Percentiles rank a stretch among this genome's conserved stretches.
phyloP scores from a whole-genome alignment of 176 grass and related monocot genomes.

The Oryza longistaminata region DNA sequence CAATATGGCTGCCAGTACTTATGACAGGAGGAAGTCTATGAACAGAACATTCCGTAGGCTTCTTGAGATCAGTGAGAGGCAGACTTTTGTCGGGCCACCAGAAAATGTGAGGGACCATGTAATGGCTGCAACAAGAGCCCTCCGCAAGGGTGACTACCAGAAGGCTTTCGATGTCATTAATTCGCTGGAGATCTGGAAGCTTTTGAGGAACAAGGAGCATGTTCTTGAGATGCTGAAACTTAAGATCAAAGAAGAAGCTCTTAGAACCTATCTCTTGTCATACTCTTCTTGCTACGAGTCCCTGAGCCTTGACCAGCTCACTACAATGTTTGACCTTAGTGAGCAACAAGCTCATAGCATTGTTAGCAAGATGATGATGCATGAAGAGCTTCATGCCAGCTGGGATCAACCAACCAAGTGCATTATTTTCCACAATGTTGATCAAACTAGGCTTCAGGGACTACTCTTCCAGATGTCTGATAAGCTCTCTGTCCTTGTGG shows the following conservation, averaged over 20 bases:
- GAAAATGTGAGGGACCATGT: conserved; percentile 92
- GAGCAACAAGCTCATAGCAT: conserved; percentile 75
- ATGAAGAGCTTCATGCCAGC: conserved; percentile 83
- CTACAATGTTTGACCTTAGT: conserved; percentile 77
- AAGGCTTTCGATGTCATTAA: conserved; percentile 66
- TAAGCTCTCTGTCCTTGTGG: conserved; percentile 79
- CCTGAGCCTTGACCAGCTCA: conserved; percentile 73
- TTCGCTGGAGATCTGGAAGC: conserved; percentile 84
- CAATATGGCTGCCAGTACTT: conserved; percentile 73
- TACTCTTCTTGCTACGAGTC: conserved; percentile 78
- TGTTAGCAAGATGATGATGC: conserved; percentile 94
- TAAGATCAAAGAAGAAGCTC: conserved; percentile 87
- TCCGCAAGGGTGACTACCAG: conserved; percentile 72
- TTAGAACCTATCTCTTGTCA: conserved; percentile 85
- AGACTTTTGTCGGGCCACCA: conserved; percentile 85
- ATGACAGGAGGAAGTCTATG: conserved; percentile 67
- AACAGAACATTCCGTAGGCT: conserved; percentile 93
- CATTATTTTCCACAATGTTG: conserved; percentile 85
- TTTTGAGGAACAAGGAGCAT: conserved; percentile 76
- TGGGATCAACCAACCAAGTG: conserved; percentile 93
- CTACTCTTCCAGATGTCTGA: conserved; percentile 90
- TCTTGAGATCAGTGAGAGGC: conserved; percentile 86
- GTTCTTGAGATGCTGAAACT: conserved; percentile 83
- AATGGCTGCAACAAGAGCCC: conserved; percentile 87
- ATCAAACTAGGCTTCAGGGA: conserved; percentile 87